These are phyloP conservation scores for Oldenlandia corymbosa DNA, from an alignment of 257 asterid genomes.

Conservation along the genomic window DNA sequence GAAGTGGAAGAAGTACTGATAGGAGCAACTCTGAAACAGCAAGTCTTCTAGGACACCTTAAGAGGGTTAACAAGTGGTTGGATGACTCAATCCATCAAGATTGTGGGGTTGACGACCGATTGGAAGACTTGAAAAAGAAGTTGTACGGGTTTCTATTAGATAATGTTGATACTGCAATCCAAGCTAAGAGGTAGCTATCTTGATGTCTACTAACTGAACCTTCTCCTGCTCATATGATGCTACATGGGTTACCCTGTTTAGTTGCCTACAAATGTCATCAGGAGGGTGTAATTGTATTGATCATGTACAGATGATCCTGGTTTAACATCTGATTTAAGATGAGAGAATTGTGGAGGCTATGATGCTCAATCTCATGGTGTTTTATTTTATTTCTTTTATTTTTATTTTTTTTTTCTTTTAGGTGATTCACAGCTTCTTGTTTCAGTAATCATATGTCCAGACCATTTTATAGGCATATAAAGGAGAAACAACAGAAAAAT, in stretches of 20 bases:
- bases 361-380: too few species aligned
- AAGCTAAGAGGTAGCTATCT: conserved; percentile 26
- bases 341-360: neutral
- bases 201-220: neutral
- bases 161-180: conserved; percentile 53
- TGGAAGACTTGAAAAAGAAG: conserved; percentile 55
- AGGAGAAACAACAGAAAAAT: neutral
- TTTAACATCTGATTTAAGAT: neutral
- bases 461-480: neutral
- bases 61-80: conserved; percentile 71
- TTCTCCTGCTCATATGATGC: neutral
- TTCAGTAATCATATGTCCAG: too few species aligned
- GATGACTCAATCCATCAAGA: conserved; percentile 43
- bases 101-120: conserved; percentile 40
- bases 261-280: neutral
- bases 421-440: neutral
- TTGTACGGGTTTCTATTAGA: conserved; percentile 61
- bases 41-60: conserved; percentile 69
- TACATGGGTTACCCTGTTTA: neutral
- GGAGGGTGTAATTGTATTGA: neutral
- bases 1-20: conserved; percentile 32
- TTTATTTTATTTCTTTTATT: too few species aligned
- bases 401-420: neutral
- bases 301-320: conserved; percentile 11
- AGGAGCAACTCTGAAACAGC: conserved; percentile 39